Evolutionary conservation across 139 green algal species (phyloP).

Genomic region (Pleodorina starrii): DNA sequence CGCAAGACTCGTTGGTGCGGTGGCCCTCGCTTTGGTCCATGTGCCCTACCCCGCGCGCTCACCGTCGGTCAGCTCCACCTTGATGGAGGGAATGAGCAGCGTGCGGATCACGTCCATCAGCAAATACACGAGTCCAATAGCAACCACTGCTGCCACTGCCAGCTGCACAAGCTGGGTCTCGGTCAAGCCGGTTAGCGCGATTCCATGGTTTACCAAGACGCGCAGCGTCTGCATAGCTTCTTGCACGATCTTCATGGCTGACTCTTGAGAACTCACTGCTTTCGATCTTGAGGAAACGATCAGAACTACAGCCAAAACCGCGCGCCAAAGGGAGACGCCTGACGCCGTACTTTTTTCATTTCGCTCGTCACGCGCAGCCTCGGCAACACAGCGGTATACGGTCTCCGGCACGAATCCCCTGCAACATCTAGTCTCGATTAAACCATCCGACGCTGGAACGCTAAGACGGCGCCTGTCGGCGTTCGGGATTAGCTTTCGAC

Average conservation of each 20-base stretch:
- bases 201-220: not conserved
- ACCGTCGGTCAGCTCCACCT: slow-evolving; percentile 44
- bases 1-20: too few relatives aligned
- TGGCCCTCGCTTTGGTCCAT: not conserved
- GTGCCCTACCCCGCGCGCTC: not conserved
- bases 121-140: not conserved
- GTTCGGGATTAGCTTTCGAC: too few relatives aligned
- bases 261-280: not conserved
- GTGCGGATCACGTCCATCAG: slow-evolving; percentile 34
- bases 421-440: not conserved
- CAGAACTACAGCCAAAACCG: not conserved
- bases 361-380: too few relatives aligned
- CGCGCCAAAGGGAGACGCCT: too few relatives aligned
- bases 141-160: slow-evolving; percentile 7
- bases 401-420: too few relatives aligned
- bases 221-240: not conserved
- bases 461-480: not conserved
- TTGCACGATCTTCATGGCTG: not conserved
- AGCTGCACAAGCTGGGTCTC: slow-evolving; percentile 42
- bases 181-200: slow-evolving; percentile 2
- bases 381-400: too few relatives aligned
- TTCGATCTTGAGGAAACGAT: not conserved
- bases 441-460: not conserved
- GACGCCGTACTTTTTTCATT: not conserved
- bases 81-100: slow-evolving; percentile 51